Percentiles rank a stretch among this genome's conserved stretches.
These are phyloP conservation scores for Rubia balearica DNA, from an alignment of 305 asterid species.

Conservation along the genomic window DNA sequence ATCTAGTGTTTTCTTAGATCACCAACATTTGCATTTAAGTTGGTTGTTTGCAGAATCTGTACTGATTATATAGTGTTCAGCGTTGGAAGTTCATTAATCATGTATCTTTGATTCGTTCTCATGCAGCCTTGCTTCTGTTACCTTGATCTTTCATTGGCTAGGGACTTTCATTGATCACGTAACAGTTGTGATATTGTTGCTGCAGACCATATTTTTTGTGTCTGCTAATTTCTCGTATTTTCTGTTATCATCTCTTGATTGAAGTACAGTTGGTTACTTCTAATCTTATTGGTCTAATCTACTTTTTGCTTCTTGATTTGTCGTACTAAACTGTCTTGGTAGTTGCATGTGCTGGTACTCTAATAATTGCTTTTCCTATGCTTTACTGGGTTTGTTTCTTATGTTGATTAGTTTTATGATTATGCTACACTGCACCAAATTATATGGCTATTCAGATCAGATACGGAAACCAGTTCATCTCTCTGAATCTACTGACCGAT, in stretches of 20 bases:
- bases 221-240: not conserved
- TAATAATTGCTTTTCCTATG: not conserved
- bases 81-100: too few relatives aligned
- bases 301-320: not conserved
- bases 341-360: not conserved
- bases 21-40: not conserved
- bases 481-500: not conserved
- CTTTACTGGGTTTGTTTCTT: not conserved
- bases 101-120: too few relatives aligned
- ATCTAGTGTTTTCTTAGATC: not conserved
- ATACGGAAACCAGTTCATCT: not conserved
- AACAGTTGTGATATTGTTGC: not conserved
- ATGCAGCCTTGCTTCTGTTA: not conserved
- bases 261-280: not conserved
- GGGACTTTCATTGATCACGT: too few relatives aligned
- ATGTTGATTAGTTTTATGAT: not conserved
- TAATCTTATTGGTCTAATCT: not conserved
- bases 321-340: not conserved
- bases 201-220: not conserved
- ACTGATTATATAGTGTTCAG: too few relatives aligned
- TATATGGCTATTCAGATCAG: not conserved
- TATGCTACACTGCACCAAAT: not conserved
- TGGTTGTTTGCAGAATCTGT: too few relatives aligned
- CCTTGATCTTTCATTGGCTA: not conserved
- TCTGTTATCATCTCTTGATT: not conserved